Evolutionary conservation across 2,329 filamentous ascomycete genomes (phyloP), one percentile per base, ranked within the genome.

Genomic region (Pseudogymnoascus sp.): DNA sequence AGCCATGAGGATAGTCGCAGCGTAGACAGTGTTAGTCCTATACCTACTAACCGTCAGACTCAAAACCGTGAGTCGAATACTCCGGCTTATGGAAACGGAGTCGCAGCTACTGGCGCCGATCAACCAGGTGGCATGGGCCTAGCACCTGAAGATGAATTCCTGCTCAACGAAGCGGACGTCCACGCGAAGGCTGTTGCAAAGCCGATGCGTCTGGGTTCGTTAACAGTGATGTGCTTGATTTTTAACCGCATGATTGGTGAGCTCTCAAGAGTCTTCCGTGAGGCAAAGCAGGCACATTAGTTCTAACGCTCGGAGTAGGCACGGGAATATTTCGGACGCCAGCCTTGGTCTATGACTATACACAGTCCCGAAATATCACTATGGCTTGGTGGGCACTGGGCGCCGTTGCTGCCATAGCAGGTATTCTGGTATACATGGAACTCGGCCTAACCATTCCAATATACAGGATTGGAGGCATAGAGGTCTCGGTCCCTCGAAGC

Each of bases 361-460:
- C 61, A 6, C 57, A 59, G 9, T 64, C 62, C 37, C 56, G 60
- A 13, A 62, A 58, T 5, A 58, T 58, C 13, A 60, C 60, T 4
- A 45, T 65, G 12, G 30, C 64, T 3, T 37, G 63, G 7, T 65
- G 64, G 64, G 21, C 39, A 15, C 38, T 62, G 8, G 64, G 64
- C 4, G 60, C 33, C 33, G 21, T 65, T 21, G 19, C 63, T 35
- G 59, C 30, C 2, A 60, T 58, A 18, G 56, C 38, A 19, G 64
- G 64, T 15, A n/a, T 61, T 7, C 52, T 63, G 18, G 61, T 72
- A 9, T 72, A 69, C 62, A 65, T 79, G 10, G 77, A 79, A 61
- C 76, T 77, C 55, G 76, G 77, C 2, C 70, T 79, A 15, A 76
- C 75, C 28, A 71, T 78, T 26, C 77, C 77, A 9, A 71, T 75